phyloP scores from a whole-genome alignment of 2,329 filamentous ascomycete genomes.

The Penicillium sp. region DNA sequence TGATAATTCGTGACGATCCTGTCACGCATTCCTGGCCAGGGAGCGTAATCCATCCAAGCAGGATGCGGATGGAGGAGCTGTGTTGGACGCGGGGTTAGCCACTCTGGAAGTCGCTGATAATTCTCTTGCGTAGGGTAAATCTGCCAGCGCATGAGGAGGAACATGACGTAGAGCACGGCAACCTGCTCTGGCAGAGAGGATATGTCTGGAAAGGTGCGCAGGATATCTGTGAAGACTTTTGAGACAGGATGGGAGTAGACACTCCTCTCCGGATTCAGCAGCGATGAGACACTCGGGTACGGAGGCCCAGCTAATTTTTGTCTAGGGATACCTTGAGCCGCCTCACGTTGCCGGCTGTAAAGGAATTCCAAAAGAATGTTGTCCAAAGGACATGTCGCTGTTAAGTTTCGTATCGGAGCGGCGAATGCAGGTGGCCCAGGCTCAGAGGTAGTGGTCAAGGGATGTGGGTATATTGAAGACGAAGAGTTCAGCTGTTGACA shows the following conservation, averaged over 20 bases:
- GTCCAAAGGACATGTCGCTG: constrained; percentile 68
- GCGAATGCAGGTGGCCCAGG: constrained; percentile 28
- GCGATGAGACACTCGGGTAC: constrained; percentile 69
- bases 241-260: constrained; percentile 65
- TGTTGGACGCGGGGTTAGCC: constrained; percentile 56
- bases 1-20: constrained; percentile 48
- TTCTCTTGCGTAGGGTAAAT: constrained; percentile 70
- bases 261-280: constrained; percentile 61
- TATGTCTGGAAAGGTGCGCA: constrained; percentile 74
- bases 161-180: constrained; percentile 76
- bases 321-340: constrained; percentile 56
- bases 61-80: constrained; percentile 64
- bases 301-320: constrained; percentile 63
- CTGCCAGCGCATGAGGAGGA: constrained; percentile 76
- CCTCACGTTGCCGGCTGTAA: constrained; percentile 56
- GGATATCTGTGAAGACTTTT: constrained; percentile 75
- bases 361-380: constrained; percentile 72
- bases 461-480: constrained; percentile 20
- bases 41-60: constrained; percentile 72
- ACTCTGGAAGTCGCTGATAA: constrained; percentile 66
- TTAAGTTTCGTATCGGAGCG: constrained; percentile 50
- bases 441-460: constrained; percentile 20
- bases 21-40: constrained; percentile 70
- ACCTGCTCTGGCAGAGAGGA: constrained; percentile 71
- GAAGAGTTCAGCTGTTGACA: constrained; percentile 17